phyloP scores from a whole-genome alignment of 164 flowering plant genomes.

The Aristolochia contorta region DNA sequence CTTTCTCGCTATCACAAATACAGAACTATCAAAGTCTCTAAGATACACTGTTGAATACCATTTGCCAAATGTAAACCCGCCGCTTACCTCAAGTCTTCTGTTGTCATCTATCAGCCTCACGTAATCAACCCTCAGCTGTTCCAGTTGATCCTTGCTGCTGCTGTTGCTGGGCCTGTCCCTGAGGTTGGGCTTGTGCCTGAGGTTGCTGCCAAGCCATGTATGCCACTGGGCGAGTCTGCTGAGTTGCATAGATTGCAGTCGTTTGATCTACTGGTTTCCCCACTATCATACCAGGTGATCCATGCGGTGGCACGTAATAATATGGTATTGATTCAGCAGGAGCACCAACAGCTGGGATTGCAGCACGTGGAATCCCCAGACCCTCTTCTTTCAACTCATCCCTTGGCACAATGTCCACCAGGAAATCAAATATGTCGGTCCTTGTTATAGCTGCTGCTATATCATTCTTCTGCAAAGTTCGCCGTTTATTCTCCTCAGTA shows the following conservation, averaged over 20 bases:
- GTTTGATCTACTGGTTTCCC: conserved; percentile 13
- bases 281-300: conserved; percentile 7
- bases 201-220: conserved; percentile 18
- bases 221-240: conserved; percentile 8
- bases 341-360: conserved; percentile 9
- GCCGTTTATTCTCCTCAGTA: conserved; percentile 16
- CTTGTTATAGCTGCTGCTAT: conserved; percentile 17
- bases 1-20: no score
- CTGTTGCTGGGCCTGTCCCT: background rate
- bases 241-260: conserved; percentile 4
- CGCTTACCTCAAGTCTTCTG: no score
- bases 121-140: background rate
- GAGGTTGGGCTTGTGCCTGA: conserved; percentile 5
- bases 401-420: conserved; percentile 17
- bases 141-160: conserved; percentile 3
- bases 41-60: no score
- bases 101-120: no score
- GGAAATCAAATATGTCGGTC: conserved; percentile 16
- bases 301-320: conserved; percentile 4
- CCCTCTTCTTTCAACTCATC: conserved; percentile 18
- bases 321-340: conserved; percentile 12
- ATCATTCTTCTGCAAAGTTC: conserved; percentile 18
- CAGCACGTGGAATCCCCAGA: conserved; percentile 7
- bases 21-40: no score
- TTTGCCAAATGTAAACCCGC: no score